Evolutionary conservation across 176 grass and related monocot species (phyloP).

Genomic region (Aegilops sharonensis): DNA sequence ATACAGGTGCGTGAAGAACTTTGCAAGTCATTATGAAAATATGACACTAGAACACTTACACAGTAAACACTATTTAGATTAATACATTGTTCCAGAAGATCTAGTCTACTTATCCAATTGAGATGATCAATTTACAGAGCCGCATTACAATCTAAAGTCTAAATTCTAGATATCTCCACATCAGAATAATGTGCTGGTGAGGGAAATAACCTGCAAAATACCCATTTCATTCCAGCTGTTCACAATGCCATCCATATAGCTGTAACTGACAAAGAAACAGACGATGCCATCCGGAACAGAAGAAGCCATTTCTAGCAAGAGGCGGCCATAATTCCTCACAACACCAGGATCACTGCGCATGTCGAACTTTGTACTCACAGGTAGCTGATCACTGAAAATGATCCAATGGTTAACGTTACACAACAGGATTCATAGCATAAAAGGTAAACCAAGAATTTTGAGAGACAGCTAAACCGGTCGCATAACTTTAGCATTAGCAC

Average conservation of each 20-base stretch:
- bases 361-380: slow-evolving; percentile 93
- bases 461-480: neutral
- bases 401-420: slow-evolving; percentile 18
- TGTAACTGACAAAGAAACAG: slow-evolving; percentile 98
- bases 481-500: neutral
- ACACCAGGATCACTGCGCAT: slow-evolving; percentile 97
- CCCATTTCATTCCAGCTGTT: slow-evolving; percentile 98
- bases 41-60: slow-evolving; percentile 18
- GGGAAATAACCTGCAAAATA: slow-evolving; percentile 79
- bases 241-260: slow-evolving; percentile 99
- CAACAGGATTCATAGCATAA: neutral
- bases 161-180: slow-evolving; percentile 8
- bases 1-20: neutral
- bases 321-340: slow-evolving; percentile 89
- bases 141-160: neutral
- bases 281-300: slow-evolving; percentile 95
- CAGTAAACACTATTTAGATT: slow-evolving; percentile 14
- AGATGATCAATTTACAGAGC: neutral
- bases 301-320: slow-evolving; percentile 91
- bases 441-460: neutral
- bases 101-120: neutral
- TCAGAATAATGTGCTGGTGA: slow-evolving; percentile 14
- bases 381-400: slow-evolving; percentile 86
- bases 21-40: neutral
- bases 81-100: slow-evolving; percentile 2